A percentile compares a stretch with the other conserved stretches of the same genome.
phyloP scores from a whole-genome alignment of 495 filamentous ascomycete genomes.

The Aspergillus steynii region DNA sequence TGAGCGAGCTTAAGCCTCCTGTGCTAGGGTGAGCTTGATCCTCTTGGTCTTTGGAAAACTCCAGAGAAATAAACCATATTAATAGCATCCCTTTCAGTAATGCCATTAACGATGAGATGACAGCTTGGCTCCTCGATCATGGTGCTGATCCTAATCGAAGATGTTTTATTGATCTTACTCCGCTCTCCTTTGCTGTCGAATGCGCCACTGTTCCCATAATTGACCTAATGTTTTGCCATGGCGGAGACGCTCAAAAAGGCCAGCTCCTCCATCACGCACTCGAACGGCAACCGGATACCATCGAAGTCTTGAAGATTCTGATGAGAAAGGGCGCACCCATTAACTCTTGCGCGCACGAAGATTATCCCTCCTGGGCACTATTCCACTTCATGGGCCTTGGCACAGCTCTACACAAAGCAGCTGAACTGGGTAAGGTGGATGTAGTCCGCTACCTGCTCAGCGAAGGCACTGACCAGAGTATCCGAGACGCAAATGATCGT shows the following conservation, averaged over 20 bases:
- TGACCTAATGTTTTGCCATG: conserved; percentile 16
- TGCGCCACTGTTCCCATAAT: conserved; percentile 18
- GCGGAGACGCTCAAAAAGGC: conserved; percentile 22
- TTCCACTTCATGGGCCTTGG: conserved; percentile 17
- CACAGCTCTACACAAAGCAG: conserved; percentile 23
- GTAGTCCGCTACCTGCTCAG: conserved; percentile 18
- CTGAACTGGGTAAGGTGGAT: conserved; percentile 12
- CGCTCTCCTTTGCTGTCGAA: conserved; percentile 24
- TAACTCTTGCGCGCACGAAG: conserved; percentile 18
- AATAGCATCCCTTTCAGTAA: conserved; percentile 16
- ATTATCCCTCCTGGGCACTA: conserved; percentile 16
- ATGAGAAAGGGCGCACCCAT: conserved; percentile 15
- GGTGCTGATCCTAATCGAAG: conserved; percentile 23
- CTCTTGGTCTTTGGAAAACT: background rate
- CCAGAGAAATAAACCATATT: background rate
- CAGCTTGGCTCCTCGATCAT: conserved; percentile 25
- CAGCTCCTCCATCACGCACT: conserved; percentile 24
- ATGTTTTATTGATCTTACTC: conserved; percentile 22
- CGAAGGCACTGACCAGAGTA: conserved; percentile 14
- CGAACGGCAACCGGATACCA: conserved; percentile 15
- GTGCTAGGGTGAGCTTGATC: conserved; percentile 16
- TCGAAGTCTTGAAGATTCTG: conserved; percentile 20
- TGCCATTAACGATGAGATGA: conserved; percentile 23
- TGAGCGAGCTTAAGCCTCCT: conserved; percentile 18
- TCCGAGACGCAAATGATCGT: conserved; percentile 17